Conservation (phyloP, 805 yeast genomes). For the Candida verbasci region DNA sequence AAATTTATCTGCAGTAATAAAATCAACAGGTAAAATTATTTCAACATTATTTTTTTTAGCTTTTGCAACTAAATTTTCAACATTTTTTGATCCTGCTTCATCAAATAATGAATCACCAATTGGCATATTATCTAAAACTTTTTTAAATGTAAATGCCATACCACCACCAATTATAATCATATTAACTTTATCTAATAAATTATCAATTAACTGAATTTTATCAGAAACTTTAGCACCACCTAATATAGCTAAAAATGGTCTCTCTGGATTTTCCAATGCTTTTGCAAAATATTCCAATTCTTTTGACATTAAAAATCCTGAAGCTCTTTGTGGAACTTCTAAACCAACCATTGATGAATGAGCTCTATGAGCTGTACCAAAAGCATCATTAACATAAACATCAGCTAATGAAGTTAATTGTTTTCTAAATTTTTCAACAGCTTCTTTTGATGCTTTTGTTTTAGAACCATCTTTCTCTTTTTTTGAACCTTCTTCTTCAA, state of each 20-base stretch:
- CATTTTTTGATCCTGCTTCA: conserved; percentile 92
- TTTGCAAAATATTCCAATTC: conserved; percentile 96
- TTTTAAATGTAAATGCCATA: conserved; percentile 99
- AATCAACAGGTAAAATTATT: conserved; percentile 91
- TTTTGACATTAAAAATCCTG: conserved; percentile 98
- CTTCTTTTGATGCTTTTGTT: conserved; percentile 85
- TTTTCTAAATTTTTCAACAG: conserved; percentile 81
- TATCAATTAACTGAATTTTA: conserved; percentile 97
- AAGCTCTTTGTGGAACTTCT: conserved; percentile 91
- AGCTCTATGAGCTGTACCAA: conserved; percentile 99
- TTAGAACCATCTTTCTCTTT: conserved; percentile 84
- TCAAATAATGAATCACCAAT: conserved; percentile 94
- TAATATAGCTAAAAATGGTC: conserved; percentile 97
- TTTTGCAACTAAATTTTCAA: conserved; percentile 86
- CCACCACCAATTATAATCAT: conserved; percentile 97
- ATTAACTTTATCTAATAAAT: conserved; percentile 93
- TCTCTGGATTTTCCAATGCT: conserved; percentile 95
- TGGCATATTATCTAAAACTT: conserved; percentile 76
- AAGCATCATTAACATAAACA: conserved; percentile 96
- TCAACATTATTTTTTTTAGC: conserved; percentile 95
- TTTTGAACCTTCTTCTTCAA: conserved; percentile 93
- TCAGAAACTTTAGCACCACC: conserved; percentile 99
- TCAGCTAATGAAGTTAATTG: conserved; percentile 91
- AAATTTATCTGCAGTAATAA: conserved; percentile 92
- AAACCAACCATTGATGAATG: conserved; percentile 99